These are phyloP conservation scores for Linnemannia exigua DNA, from an alignment of 192 early-diverging fungal species.

Conservation along the genomic window DNA sequence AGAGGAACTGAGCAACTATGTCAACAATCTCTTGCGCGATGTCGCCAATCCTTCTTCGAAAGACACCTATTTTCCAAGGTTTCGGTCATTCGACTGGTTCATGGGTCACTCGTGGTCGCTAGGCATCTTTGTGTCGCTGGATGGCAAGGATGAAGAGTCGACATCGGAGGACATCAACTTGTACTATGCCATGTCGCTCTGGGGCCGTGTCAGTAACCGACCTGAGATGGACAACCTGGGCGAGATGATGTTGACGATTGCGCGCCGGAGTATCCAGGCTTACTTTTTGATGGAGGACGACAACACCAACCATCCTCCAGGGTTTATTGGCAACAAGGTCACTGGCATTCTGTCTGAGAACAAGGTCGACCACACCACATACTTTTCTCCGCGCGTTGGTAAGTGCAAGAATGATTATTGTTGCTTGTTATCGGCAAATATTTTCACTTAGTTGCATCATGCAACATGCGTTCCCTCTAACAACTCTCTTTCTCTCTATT, in stretches of 20 bases:
- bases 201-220: slow-evolving; percentile 18
- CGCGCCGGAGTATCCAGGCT: slow-evolving; percentile 34
- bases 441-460: neutral
- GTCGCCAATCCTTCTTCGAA: slow-evolving; percentile 37
- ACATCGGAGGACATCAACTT: slow-evolving; percentile 54
- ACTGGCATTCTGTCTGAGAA: slow-evolving; percentile 56
- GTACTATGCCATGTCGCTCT: slow-evolving; percentile 49
- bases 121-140: slow-evolving; percentile 44
- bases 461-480: neutral
- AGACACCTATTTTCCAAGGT: slow-evolving; percentile 41
- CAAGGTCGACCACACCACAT: slow-evolving; percentile 54
- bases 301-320: slow-evolving; percentile 39
- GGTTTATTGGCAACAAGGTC: slow-evolving; percentile 46
- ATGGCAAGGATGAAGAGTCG: slow-evolving; percentile 58
- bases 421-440: neutral
- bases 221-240: slow-evolving; percentile 22
- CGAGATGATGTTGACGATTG: slow-evolving; percentile 46
- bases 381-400: slow-evolving; percentile 49
- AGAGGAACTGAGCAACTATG: slow-evolving; percentile 7
- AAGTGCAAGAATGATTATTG: neutral
- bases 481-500: neutral
- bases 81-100: slow-evolving; percentile 54
- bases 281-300: slow-evolving; percentile 56
- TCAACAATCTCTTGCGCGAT: slow-evolving; percentile 35
- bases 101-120: slow-evolving; percentile 58